A percentile compares a stretch with the other conserved stretches of the same genome.
Conservation (phyloP, 2,329 filamentous ascomycete genomes). For the Blastomyces silverae region DNA sequence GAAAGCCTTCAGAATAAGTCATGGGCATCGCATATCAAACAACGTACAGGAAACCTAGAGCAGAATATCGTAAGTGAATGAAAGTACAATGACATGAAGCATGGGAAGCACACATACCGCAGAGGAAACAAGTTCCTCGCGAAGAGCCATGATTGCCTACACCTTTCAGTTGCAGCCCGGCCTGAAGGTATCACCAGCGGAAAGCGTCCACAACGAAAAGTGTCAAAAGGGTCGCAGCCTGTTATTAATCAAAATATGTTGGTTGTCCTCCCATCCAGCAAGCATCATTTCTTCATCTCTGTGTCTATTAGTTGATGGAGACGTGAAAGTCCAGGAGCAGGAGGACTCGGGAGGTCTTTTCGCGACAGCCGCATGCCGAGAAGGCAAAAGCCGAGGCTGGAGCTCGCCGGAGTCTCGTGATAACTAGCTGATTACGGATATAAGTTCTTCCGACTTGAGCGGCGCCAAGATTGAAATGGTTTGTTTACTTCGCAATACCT, state of each 20-base stretch:
- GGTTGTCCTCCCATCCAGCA: too few relatives aligned
- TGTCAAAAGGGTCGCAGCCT: neutral
- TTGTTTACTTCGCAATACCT: constrained; percentile 10
- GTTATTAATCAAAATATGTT: neutral
- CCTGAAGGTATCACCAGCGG: neutral
- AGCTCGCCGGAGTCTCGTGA: constrained; percentile 33
- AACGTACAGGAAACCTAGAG: constrained; percentile 48
- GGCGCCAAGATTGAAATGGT: neutral
- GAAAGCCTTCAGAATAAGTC: neutral
- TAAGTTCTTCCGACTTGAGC: constrained; percentile 22
- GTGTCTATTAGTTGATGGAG: constrained; percentile 1
- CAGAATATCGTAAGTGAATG: constrained; percentile 25
- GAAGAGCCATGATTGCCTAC: constrained; percentile 61
- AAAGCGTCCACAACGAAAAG: neutral
- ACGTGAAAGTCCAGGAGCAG: neutral
- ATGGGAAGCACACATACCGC: constrained; percentile 52
- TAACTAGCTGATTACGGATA: constrained; percentile 18
- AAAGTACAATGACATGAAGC: constrained; percentile 25
- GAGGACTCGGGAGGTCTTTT: constrained; percentile 9
- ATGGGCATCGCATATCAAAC: neutral
- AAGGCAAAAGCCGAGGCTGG: constrained; percentile 21
- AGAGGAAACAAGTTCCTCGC: constrained; percentile 84
- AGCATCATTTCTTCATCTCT: neutral
- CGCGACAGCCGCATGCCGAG: constrained; percentile 11
- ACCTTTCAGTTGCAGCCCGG: neutral